These are phyloP conservation scores for Monilinia fructigena DNA, from an alignment of 2,329 filamentous ascomycete species.

Conservation along the genomic window DNA sequence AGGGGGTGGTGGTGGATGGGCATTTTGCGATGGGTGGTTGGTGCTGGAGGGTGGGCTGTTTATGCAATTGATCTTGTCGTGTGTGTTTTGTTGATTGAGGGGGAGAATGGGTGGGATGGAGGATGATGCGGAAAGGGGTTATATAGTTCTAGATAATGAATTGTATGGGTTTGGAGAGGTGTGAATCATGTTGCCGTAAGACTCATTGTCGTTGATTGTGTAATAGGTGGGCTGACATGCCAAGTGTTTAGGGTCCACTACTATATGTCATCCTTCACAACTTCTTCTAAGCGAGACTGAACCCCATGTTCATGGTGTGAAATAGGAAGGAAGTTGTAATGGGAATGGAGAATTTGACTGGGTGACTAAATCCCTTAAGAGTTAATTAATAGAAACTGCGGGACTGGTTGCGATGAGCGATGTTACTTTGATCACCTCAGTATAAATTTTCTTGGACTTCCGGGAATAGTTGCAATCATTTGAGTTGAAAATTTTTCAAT, in stretches of 20 bases:
- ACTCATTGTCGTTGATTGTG: not conserved
- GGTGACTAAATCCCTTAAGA: not conserved
- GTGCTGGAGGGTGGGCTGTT: too few relatives aligned
- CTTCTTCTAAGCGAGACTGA: not conserved
- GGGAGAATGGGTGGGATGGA: too few relatives aligned
- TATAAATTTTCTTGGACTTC: too few relatives aligned
- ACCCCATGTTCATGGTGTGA: too few relatives aligned
- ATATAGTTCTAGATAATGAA: too few relatives aligned
- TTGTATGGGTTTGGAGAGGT: not conserved
- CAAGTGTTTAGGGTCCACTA: slow-evolving; percentile 14
- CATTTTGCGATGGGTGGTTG: not conserved
- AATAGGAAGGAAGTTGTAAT: not conserved
- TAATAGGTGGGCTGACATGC: slow-evolving; percentile 1
- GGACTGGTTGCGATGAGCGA: not conserved
- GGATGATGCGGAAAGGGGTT: too few relatives aligned
- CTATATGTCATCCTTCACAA: not conserved
- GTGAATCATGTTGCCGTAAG: not conserved
- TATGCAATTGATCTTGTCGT: too few relatives aligned
- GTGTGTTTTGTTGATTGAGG: too few relatives aligned
- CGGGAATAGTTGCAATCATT: not conserved
- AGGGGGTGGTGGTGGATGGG: slow-evolving; percentile 7
- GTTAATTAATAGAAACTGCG: not conserved
- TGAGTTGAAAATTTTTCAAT: too few relatives aligned
- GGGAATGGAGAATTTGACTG: not conserved
- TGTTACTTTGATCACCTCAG: too few relatives aligned